These are phyloP conservation scores for Neurospora discreta DNA, from an alignment of 495 filamentous ascomycete species.

Conservation along the genomic window DNA sequence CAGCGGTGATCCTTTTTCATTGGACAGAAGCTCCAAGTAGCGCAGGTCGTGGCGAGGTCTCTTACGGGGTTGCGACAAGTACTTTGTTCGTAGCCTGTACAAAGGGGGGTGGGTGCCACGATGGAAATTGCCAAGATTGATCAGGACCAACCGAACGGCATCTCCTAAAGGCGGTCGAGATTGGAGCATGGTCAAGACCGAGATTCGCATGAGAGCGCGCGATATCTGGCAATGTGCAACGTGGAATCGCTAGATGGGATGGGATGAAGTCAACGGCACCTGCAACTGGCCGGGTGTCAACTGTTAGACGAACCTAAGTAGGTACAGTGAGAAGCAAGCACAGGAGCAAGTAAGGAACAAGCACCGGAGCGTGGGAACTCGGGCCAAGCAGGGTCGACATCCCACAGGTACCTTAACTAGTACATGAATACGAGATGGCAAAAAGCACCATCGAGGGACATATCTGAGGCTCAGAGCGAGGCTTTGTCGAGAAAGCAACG, in stretches of 20 bases:
- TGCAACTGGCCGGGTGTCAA: neutral
- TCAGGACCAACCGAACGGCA: neutral
- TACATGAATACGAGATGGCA: neutral
- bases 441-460: neutral
- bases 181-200: neutral
- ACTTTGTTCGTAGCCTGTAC: neutral
- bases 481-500: neutral
- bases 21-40: conserved; percentile 4
- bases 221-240: neutral
- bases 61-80: neutral
- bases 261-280: neutral
- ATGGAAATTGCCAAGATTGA: neutral
- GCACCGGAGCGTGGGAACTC: neutral
- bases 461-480: neutral
- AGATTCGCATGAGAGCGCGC: neutral
- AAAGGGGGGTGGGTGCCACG: neutral
- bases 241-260: neutral
- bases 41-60: conserved; percentile 11
- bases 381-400: neutral
- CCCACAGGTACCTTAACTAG: neutral
- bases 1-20: neutral
- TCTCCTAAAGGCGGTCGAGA: neutral
- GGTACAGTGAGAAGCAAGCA: neutral
- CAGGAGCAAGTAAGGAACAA: neutral
- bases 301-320: neutral